phyloP scores from a whole-genome alignment of 352 stramenopile genomes.

The Pythium scleroteichum region DNA sequence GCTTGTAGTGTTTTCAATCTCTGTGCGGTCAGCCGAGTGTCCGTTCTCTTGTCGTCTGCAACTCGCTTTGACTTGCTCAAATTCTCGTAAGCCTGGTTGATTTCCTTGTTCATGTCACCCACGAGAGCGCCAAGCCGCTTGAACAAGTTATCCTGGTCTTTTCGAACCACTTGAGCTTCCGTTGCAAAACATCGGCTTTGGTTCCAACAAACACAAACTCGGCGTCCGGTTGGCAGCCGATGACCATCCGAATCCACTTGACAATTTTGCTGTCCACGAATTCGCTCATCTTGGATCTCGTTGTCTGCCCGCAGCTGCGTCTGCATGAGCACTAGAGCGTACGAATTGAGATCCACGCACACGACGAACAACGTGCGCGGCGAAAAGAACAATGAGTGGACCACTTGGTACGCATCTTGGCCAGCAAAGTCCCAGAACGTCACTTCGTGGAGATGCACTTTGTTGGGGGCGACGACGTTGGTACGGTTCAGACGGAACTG shows the following conservation, averaged over 20 bases:
- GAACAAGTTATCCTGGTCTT: neutral
- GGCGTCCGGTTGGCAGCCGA: constrained; percentile 14
- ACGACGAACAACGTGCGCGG: constrained; percentile 17
- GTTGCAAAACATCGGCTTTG: constrained; percentile 9
- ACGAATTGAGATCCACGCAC: constrained; percentile 16
- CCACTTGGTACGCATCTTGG: constrained; percentile 15
- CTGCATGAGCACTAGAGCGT: constrained; percentile 1
- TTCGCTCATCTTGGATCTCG: constrained; percentile 5
- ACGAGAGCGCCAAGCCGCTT: neutral
- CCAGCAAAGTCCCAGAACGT: constrained; percentile 26
- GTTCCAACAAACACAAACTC: constrained; percentile 22
- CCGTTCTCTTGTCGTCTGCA: neutral
- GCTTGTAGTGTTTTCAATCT: neutral
- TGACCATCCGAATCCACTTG: constrained; percentile 11
- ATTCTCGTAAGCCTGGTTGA: neutral
- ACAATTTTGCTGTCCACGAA: constrained; percentile 9
- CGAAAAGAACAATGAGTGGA: constrained; percentile 22
- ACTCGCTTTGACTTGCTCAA: neutral
- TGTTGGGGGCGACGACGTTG: neutral
- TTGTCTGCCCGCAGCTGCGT: neutral
- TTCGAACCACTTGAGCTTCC: neutral
- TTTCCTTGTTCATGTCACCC: neutral
- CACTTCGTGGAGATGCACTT: constrained; percentile 6
- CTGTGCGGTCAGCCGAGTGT: no score
- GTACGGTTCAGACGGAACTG: constrained; percentile 13